A percentile compares a stretch with the other conserved stretches of the same genome.
Conservation (phyloP, 331 rosid species). For the Telfairia occidentalis region DNA sequence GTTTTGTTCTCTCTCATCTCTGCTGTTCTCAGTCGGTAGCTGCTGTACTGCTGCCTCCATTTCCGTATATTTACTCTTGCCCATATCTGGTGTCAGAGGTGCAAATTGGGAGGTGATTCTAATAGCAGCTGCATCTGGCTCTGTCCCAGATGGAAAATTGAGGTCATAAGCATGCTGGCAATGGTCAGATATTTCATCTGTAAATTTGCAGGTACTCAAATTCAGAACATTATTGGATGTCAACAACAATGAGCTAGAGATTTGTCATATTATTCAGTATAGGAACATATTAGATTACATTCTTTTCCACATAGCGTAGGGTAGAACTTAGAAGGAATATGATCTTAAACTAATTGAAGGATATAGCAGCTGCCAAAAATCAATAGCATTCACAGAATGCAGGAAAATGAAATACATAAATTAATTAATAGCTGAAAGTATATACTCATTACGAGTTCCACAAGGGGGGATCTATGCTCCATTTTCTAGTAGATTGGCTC, state of each 20-base stretch:
- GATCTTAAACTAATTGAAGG: background rate
- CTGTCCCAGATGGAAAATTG: conserved; percentile 26
- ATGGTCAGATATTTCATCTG: conserved; percentile 19
- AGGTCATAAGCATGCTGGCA: conserved; percentile 23
- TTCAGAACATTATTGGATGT: conserved; percentile 17
- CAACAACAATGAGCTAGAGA: conserved; percentile 4
- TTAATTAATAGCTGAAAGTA: background rate
- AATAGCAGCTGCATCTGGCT: conserved; percentile 17
- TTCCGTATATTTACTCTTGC: conserved; percentile 19
- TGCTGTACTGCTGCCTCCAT: conserved; percentile 19
- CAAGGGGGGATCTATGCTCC: no score
- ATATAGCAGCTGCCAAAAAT: background rate
- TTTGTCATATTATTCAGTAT: background rate
- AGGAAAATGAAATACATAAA: background rate
- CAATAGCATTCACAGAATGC: background rate
- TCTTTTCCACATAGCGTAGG: background rate
- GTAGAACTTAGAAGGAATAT: background rate
- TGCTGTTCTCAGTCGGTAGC: conserved; percentile 14
- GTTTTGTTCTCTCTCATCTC: conserved; percentile 20
- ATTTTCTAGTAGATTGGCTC: background rate
- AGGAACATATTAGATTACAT: background rate
- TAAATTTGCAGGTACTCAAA: conserved; percentile 2
- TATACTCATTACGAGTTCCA: background rate
- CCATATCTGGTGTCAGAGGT: conserved; percentile 43
- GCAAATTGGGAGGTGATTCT: conserved; percentile 27